Evolutionary conservation across 106 monocot species (phyloP).

Genomic region (Xerophyta viscosa): DNA sequence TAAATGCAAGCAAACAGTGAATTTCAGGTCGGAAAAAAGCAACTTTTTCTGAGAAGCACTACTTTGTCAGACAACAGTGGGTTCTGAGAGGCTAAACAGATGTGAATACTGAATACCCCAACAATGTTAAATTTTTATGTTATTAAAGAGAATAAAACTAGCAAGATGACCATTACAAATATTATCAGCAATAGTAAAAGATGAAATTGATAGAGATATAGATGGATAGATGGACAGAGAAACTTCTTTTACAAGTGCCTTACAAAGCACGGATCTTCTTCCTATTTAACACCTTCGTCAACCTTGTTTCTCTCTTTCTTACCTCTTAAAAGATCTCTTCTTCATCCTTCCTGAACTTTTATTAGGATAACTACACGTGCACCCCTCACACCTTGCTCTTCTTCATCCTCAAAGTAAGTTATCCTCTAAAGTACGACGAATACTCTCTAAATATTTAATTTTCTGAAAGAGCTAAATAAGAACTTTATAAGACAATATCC

Average conservation of each 20-base stretch:
- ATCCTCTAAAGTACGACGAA: too few relatives aligned
- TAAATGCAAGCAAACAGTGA: too few relatives aligned
- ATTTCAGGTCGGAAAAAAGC: too few relatives aligned
- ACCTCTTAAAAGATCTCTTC: conserved; percentile 20
- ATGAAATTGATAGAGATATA: not conserved
- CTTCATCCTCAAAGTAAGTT: too few relatives aligned
- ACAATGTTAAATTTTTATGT: not conserved
- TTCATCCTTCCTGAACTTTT: not conserved
- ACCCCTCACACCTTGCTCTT: not conserved
- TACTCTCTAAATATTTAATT: too few relatives aligned
- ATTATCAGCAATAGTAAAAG: too few relatives aligned
- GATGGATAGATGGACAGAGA: not conserved
- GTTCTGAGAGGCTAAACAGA: not conserved
- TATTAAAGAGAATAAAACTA: not conserved
- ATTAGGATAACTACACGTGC: too few relatives aligned
- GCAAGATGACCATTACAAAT: too few relatives aligned
- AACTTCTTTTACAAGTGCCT: conserved; percentile 41
- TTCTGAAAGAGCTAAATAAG: too few relatives aligned
- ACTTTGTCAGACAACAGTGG: not conserved
- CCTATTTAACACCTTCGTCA: conserved; percentile 26
- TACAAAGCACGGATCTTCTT: conserved; percentile 32
- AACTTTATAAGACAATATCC: too few relatives aligned
- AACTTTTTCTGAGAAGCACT: too few relatives aligned
- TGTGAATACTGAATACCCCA: not conserved
- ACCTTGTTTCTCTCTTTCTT: conserved; percentile 24